Percentiles rank a stretch among this genome's conserved stretches.
These are phyloP conservation scores for Fomitopsis pulvina DNA, from an alignment of 768 basidiomycete genomes.

Conservation along the genomic window DNA sequence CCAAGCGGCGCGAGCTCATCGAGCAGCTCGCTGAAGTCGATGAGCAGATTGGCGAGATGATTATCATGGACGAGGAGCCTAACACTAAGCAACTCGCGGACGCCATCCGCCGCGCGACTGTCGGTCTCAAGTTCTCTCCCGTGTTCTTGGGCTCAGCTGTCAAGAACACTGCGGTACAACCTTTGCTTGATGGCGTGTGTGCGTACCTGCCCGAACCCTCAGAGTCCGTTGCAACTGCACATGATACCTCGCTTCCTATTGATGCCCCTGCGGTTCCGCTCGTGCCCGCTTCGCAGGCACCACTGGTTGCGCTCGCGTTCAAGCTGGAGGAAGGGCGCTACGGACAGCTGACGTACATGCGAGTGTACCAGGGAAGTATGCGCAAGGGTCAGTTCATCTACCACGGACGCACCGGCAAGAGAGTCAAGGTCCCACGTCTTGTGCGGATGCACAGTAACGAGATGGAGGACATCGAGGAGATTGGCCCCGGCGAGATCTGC, in stretches of 20 bases:
- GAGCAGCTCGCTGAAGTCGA: slow-evolving; percentile 96
- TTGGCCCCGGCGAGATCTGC: slow-evolving; percentile 98
- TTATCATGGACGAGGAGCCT: slow-evolving; percentile 79
- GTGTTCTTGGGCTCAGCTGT: slow-evolving; percentile 97
- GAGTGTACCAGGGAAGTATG: slow-evolving; percentile 93
- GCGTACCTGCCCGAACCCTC: slow-evolving; percentile 89
- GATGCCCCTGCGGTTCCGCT: slow-evolving; percentile 68
- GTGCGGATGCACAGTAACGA: slow-evolving; percentile 99
- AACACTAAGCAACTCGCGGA: slow-evolving; percentile 64
- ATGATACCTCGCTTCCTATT: slow-evolving; percentile 68
- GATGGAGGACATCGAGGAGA: slow-evolving; percentile 97
- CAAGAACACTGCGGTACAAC: slow-evolving; percentile 95
- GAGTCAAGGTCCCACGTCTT: slow-evolving; percentile 91
- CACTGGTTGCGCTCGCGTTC: slow-evolving; percentile 92
- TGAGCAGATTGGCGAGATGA: slow-evolving; percentile 87
- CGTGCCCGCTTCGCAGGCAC: slow-evolving; percentile 76
- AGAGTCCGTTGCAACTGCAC: slow-evolving; percentile 72
- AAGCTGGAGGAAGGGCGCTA: slow-evolving; percentile 97
- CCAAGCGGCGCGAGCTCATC: slow-evolving; percentile 86
- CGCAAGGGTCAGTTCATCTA: slow-evolving; percentile 81
- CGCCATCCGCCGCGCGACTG: slow-evolving; percentile 87
- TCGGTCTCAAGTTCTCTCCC: slow-evolving; percentile 86
- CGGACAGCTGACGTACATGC: slow-evolving; percentile 96
- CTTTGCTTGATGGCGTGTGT: slow-evolving; percentile 90
- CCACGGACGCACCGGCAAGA: slow-evolving; percentile 94